phyloP scores from a whole-genome alignment of 805 yeast genomes.

The Candida berthetii region DNA sequence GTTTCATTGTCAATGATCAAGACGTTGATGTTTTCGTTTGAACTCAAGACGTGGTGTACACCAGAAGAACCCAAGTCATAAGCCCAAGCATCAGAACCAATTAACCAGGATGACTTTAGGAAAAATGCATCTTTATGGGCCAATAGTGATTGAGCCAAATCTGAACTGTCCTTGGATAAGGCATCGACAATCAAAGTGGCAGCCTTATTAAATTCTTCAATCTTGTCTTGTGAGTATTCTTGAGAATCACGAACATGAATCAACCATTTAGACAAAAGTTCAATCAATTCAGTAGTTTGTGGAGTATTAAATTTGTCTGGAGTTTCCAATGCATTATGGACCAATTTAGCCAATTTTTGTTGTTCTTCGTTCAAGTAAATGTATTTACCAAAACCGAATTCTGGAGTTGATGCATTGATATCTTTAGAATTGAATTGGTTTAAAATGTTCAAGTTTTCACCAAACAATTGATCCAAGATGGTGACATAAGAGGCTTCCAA shows the following conservation, averaged over 20 bases:
- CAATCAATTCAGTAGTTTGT: slow-evolving; percentile 43
- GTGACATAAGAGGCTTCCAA: slow-evolving; percentile 75
- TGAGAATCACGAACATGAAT: slow-evolving; percentile 37
- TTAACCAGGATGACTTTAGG: slow-evolving; percentile 63
- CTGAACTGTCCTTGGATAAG: slow-evolving; percentile 34
- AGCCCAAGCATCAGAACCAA: slow-evolving; percentile 95
- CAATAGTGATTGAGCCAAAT: slow-evolving; percentile 39
- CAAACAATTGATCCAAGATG: slow-evolving; percentile 64
- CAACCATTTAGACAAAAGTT: slow-evolving; percentile 66
- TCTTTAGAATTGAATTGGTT: slow-evolving; percentile 46
- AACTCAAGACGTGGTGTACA: slow-evolving; percentile 74
- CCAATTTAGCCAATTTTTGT: slow-evolving; percentile 34
- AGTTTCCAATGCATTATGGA: slow-evolving; percentile 39
- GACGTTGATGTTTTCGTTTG: slow-evolving; percentile 75
- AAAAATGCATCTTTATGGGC: slow-evolving; percentile 38
- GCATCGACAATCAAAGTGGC: slow-evolving; percentile 28
- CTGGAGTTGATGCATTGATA: slow-evolving; percentile 60
- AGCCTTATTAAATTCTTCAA: slow-evolving; percentile 24
- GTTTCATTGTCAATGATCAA: slow-evolving; percentile 87
- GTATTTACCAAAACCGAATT: slow-evolving; percentile 79
- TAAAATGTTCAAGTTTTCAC: slow-evolving; percentile 47
- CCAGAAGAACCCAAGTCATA: slow-evolving; percentile 91
- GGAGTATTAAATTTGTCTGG: slow-evolving; percentile 34
- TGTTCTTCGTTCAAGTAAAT: slow-evolving; percentile 51
- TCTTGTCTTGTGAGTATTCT: slow-evolving; percentile 18